Base-by-base conservation (phyloP, 257 asterid genomes). In the Solanum lignicaule region DNA sequence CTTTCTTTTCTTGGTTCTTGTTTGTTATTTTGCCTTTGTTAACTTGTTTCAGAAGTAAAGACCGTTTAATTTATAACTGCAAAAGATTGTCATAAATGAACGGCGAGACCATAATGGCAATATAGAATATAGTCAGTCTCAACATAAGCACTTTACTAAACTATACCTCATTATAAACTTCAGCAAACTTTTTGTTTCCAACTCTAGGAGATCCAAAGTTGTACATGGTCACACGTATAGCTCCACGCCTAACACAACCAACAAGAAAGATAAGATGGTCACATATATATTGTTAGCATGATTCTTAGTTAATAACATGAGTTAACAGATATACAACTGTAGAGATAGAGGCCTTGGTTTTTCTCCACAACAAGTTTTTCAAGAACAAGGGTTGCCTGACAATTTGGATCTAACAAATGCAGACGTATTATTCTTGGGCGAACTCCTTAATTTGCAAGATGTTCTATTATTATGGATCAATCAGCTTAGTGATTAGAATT, bases 121-220 rank as follows among this genome's bases (percentile, higher is more conserved):
- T 46, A 81, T 27, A 81, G 39, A 46, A 81, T 81, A 81, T 43
- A 43, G 38, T 41, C 21, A 43, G 25, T 78, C 85, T 46, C 39
- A 29, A 27, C 85, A 46, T 29, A 81, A 27, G 85, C 38, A 81
- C 25, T 81, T 81, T 39, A 46, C 68, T 15, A 46, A 65, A 35
- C 39, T 25, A 76, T 89, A 97, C 99, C 99, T 95, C 91, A 83
- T 96, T 97, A 91, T 97, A 97, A 79, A 94, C 87, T 88, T 97
- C 98, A 76, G 99, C 98, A 89, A 97, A 95, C 89, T 92, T 95
- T 89, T 94, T 94, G 92, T 97, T 97, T 90, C 99, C 99, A 58
- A 97, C 99, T 87, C 99, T 92, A 9, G 99, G 99, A 87, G 99
- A 97, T 89, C 99, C 99, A 88, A 97, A 97, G 90, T 96, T 96